Base-by-base conservation (phyloP, 2,329 filamentous ascomycete genomes). In the Calycina herbarum region DNA sequence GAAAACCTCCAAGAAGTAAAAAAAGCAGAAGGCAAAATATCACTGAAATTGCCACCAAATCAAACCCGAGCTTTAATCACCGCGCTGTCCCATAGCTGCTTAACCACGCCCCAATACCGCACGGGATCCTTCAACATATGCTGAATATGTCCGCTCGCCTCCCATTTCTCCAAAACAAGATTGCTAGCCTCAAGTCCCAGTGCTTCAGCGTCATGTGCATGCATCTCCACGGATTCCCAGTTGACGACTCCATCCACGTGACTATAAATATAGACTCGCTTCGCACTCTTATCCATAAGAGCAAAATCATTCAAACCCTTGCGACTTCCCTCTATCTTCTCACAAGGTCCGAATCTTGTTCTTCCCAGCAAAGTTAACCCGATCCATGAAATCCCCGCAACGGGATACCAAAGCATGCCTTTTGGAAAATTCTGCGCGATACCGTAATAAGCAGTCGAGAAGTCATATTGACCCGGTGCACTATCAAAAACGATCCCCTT, bases 201-300 rank as follows among this genome's bases (percentile, higher is more conserved):
- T n/a, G 42, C 54, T 35, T 59, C 63, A 29, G 69, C 66, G 17
- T 67, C 61, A 31, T 54, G 64, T 13, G 67, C 63, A 68, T 72
- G 68, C 35, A 54, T 62, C 62, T 72, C 71, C 11, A 70, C 62
- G 45, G 68, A 64, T 33, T 57, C 31, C 10, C 33, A 65, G 1
- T 58, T 59, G 2, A 71, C 68, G 59, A 73, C 51, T 33, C 35
- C 38, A 68, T 73, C 71, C 6, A 2, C 56, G 4, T 67, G 64
- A 61, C 70, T 72, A 38, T 69, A 72, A 24, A 72, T 57, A 66
- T 73, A 73, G 40, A 71, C 57, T 24, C 71, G 65, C 57, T 65
- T 67, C n/a, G 70, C 67, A 2, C 27, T 62, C 33, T 35, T 62
- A 63, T 69, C 69, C 6, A 68, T 62, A 20, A 68, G 35, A 0